A percentile compares a stretch with the other conserved stretches of the same genome.
phyloP scores from a whole-genome alignment of 306 rosid genomes.

The Delonix regia region DNA sequence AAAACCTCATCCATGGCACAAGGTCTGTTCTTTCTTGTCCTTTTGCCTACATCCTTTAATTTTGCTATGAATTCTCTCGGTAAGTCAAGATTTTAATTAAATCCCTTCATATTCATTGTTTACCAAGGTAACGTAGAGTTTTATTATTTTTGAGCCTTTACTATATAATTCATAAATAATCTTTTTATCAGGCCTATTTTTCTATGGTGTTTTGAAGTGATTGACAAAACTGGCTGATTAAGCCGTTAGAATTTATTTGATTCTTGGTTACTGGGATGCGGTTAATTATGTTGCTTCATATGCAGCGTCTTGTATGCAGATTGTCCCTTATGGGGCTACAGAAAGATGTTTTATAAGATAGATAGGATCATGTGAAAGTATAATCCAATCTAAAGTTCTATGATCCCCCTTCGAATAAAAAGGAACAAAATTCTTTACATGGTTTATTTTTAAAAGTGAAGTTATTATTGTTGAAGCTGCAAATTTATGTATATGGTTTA shows the following conservation, averaged over 20 bases:
- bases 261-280: neutral
- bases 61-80: slow-evolving; percentile 21
- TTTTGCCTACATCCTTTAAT: slow-evolving; percentile 25
- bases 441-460: neutral
- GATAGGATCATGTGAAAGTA: slow-evolving; percentile 11
- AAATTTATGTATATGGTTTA: neutral
- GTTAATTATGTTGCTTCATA: neutral
- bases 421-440: neutral
- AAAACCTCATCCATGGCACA: slow-evolving; percentile 99
- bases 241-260: slow-evolving; percentile 1
- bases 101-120: slow-evolving; percentile 22
- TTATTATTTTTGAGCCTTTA: slow-evolving; percentile 7
- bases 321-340: slow-evolving; percentile 28
- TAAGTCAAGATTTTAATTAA: slow-evolving; percentile 27
- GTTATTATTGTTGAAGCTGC: neutral
- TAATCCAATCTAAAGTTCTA: slow-evolving; percentile 22
- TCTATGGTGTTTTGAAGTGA: neutral
- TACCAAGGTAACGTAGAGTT: slow-evolving; percentile 17
- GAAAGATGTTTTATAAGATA: slow-evolving; percentile 19
- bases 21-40: slow-evolving; percentile 55
- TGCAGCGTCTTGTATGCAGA: slow-evolving; percentile 6
- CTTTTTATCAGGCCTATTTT: slow-evolving; percentile 7
- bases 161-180: neutral
- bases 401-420: neutral
- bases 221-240: neutral